Evolutionary conservation across 2,329 filamentous ascomycete genomes (phyloP), one percentile per base, ranked within the genome.

Genomic region (Cladosporium halotolerans): DNA sequence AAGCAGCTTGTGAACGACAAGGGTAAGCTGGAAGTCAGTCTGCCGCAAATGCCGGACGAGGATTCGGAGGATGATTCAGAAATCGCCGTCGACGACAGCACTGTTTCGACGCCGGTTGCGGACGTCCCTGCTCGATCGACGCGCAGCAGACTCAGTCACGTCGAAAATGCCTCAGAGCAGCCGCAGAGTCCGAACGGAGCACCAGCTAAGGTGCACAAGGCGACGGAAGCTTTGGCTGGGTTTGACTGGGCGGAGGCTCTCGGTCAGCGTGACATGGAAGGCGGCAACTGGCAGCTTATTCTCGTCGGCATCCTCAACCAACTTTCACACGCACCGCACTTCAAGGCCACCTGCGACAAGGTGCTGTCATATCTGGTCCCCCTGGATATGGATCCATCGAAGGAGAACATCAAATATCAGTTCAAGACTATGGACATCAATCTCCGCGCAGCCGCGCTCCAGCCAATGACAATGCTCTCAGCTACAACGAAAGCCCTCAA

Each of bases 221-320:
- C 89, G 7, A 80, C 85, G 18, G 89, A 96, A 56, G 81, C 93
- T 62, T 77, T 95, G 44, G 77, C 74, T 8, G 77, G 82, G 6
- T 90, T 86, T 59, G 81, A 89, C 61, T 99, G 93, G 93, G 82
- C 95, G 55, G 87, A 95, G 50, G 81, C 88, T 57, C 76, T 96
- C 18, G 83, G 84, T 58, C 87, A 87, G 63, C 86, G 92, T 43
- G 85, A 96, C 60, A 96, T 97, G 67, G 78, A 82, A 58, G 81
- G 92, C 42, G 93, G 92, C 53, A 90, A 90, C 16, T 99, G 93
- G 93, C 83, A 96, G 70, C 72, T 89, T 57, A 92, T 96, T 58
- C 79, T 97, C 65, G 84, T 95, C 41, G 93, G 91, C 6, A 75
- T 97, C 13, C 72, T 99, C 13, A 79, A 96, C 68, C 90, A 95